Conservation (phyloP, 140 eudicot genomes). For the Erigeron philadelphicus region DNA sequence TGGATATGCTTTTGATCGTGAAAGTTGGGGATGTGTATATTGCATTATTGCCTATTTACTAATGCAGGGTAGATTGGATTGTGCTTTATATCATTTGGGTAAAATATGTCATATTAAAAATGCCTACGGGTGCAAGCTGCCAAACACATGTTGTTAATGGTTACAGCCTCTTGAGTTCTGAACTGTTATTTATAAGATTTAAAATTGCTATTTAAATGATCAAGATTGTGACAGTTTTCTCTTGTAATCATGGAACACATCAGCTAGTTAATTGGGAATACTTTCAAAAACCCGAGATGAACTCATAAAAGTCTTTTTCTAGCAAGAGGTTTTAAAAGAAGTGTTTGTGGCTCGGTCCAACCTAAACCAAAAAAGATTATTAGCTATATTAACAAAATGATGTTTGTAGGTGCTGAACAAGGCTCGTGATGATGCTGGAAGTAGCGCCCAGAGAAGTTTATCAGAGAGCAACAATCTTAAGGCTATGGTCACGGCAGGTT, state of each 20-base stretch:
- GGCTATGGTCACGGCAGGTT: constrained; percentile 99
- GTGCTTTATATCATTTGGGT: not conserved
- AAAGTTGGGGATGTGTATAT: not conserved
- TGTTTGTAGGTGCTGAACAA: constrained; percentile 75
- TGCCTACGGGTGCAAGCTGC: not conserved
- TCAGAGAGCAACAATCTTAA: constrained; percentile 94
- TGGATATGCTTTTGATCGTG: not conserved
- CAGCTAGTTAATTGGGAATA: too few relatives aligned
- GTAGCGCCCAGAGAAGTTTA: constrained; percentile 90
- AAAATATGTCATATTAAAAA: not conserved
- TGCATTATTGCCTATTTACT: not conserved
- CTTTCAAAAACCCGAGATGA: too few relatives aligned
- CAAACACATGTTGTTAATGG: not conserved
- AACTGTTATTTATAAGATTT: too few relatives aligned
- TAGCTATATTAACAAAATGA: constrained; percentile 21
- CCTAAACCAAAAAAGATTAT: not conserved
- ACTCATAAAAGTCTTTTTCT: too few relatives aligned
- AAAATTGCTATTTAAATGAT: too few relatives aligned
- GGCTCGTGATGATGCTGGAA: constrained; percentile 99
- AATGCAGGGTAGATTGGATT: not conserved
- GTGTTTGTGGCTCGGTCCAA: too few relatives aligned
- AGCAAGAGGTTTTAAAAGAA: too few relatives aligned
- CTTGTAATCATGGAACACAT: too few relatives aligned
- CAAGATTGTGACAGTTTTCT: too few relatives aligned
- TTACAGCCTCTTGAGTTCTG: not conserved